Evolutionary conservation across 2,329 filamentous ascomycete genomes (phyloP), one percentile per base, ranked within the genome.

Genomic region (Ophiostoma fasciatum): DNA sequence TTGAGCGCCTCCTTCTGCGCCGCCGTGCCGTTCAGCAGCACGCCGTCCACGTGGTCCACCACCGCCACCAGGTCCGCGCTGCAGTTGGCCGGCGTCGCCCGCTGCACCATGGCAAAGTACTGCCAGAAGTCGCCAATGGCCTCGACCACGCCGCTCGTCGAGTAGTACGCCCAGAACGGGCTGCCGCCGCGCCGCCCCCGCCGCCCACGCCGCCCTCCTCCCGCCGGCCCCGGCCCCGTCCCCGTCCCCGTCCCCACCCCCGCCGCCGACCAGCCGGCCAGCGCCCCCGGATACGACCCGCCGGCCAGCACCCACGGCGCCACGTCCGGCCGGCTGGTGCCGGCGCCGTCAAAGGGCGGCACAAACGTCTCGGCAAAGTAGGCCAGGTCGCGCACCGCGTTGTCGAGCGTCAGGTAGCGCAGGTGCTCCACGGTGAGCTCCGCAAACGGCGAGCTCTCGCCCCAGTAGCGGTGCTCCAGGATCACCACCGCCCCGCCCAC

Each of bases 21-120:
- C 35, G 32, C 46, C 44, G 41, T 58, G 49, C 45, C 64, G 35
- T 57, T 49, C 33, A 52, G 45, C 13, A 61, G 53, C 17, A 62
- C 56, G 32, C 45, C 54, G 46, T 75, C 68, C n/a, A 73, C 54
- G 44, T 71, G 53, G 17, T 64, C 52, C 37, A 71, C 57, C 12
- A 70, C 64, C 1, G 56, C 48, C 5, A 52, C 50, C 18, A 74
- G 49, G 44, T 74, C 69, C 5, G 49, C 48, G 46, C 61, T 68
- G 57, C 70, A 74, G 53, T 74, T 74, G 48, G 56, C 44, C 0
- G 70, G 62, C 51, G 70, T 68, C 11, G 62, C 66, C 41, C 64
- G 52, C 42, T 63, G 58, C 4, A 40, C 35, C 9, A 31, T 14
- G 15, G 33, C 39, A 46, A 70, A 72, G 44, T 73, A 74, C 45